Percentiles rank a stretch among this genome's conserved stretches.
Evolutionary conservation across 192 early-diverging fungal genomes (phyloP).

Genomic region (Coemansia asiatica): DNA sequence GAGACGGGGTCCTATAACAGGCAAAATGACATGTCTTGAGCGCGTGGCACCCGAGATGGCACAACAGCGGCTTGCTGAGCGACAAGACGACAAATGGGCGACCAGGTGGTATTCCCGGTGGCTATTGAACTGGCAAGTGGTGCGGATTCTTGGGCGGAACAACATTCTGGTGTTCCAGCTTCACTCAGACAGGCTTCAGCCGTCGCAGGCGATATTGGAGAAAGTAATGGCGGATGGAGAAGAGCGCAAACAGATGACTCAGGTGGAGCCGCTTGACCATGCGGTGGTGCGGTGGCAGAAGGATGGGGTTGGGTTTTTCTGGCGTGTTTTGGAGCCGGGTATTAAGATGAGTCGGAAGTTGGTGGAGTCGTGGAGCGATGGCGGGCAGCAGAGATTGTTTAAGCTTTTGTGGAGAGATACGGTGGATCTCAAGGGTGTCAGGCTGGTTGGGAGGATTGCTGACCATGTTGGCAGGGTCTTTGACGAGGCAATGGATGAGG

Average conservation of each 20-base stretch:
- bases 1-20: neutral
- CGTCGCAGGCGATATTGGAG: constrained; percentile 6
- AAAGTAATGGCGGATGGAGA: neutral
- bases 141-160: constrained; percentile 11
- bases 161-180: constrained; percentile 7
- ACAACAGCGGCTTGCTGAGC: neutral
- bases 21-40: constrained; percentile 19
- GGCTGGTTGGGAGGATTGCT: constrained; percentile 10
- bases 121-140: constrained; percentile 11
- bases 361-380: constrained; percentile 32
- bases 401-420: constrained; percentile 15
- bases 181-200: neutral
- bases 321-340: constrained; percentile 12
- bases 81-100: constrained; percentile 10
- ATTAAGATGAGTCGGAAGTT: constrained; percentile 10
- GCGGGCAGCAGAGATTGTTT: constrained; percentile 15
- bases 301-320: neutral
- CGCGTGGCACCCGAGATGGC: constrained; percentile 10
- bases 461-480: neutral
- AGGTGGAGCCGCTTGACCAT: constrained; percentile 19
- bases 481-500: constrained; percentile 2
- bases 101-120: constrained; percentile 19
- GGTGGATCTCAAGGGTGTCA: constrained; percentile 9
- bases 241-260: neutral
- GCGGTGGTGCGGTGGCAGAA: constrained; percentile 6